Conservation (phyloP, 1,139 yeast genomes). For the Nakaseomyces glabratus region DNA sequence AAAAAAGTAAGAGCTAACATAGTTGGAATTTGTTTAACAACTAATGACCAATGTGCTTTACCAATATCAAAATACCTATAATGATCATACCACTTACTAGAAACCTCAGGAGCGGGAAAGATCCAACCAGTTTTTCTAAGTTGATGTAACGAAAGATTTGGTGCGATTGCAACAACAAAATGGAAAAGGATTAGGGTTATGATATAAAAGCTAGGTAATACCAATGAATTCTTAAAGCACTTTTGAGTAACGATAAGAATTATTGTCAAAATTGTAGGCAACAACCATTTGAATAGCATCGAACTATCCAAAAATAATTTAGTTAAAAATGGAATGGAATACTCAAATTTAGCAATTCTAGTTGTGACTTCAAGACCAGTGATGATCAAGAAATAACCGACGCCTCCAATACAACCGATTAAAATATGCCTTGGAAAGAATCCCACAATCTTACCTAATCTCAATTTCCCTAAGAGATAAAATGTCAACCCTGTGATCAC, state of each 20-base stretch:
- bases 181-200: conserved; percentile 63
- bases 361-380: conserved; percentile 90
- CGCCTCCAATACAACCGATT: conserved; percentile 98
- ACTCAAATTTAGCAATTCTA: conserved; percentile 63
- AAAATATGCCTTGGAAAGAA: conserved; percentile 93
- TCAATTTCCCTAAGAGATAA: conserved; percentile 63
- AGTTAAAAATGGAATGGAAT: conserved; percentile 47
- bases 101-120: conserved; percentile 46
- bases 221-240: conserved; percentile 57
- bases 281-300: conserved; percentile 55
- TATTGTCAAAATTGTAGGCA: conserved; percentile 58
- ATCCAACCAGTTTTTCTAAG: conserved; percentile 81
- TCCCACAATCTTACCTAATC: conserved; percentile 78
- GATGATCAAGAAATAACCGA: conserved; percentile 80
- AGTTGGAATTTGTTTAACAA: conserved; percentile 69
- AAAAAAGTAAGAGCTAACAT: conserved; percentile 94
- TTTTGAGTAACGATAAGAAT: conserved; percentile 56
- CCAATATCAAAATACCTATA: conserved; percentile 63
- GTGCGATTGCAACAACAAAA: conserved; percentile 51
- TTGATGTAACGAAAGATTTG: conserved; percentile 49
- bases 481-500: conserved; percentile 81
- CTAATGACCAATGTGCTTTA: conserved; percentile 63
- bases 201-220: conserved; percentile 77
- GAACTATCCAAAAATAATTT: conserved; percentile 38
- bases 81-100: conserved; percentile 83